Evolutionary conservation across 257 asterid genomes (phyloP).

Genomic region (Plantago major): DNA sequence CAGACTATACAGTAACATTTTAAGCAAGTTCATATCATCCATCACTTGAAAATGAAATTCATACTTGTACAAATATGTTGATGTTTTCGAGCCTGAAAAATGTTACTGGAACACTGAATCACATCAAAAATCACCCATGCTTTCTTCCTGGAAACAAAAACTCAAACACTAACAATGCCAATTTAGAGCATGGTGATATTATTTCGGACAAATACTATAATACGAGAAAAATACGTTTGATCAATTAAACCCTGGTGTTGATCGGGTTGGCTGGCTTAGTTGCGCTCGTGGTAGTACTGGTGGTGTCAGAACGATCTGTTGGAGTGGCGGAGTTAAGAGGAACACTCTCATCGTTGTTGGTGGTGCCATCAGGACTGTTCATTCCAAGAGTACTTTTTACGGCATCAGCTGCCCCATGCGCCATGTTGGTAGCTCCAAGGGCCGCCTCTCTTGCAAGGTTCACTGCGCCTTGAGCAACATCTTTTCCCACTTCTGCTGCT

Average conservation of each 20-base stretch:
- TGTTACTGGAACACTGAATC: no score
- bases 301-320: slow-evolving; percentile 10
- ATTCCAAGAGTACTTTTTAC: slow-evolving; percentile 52
- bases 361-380: slow-evolving; percentile 14
- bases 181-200: no score
- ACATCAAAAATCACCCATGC: no score
- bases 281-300: not conserved
- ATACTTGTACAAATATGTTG: no score
- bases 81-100: no score
- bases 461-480: slow-evolving; percentile 43
- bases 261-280: slow-evolving; percentile 26
- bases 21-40: no score
- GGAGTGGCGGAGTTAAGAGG: slow-evolving; percentile 2
- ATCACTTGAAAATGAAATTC: no score
- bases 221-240: not conserved
- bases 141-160: no score
- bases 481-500: slow-evolving; percentile 43
- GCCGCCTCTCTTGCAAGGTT: slow-evolving; percentile 49
- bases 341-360: slow-evolving; percentile 9
- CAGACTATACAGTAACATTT: no score
- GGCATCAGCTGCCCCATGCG: slow-evolving; percentile 61
- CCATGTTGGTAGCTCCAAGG: slow-evolving; percentile 42
- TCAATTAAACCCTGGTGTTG: slow-evolving; percentile 11
- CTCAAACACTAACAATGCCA: no score
- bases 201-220: no score